Evolutionary conservation across 192 early-diverging fungal genomes (phyloP), one percentile per base, ranked within the genome.

Genomic region (Umbelopsis ramanniana): DNA sequence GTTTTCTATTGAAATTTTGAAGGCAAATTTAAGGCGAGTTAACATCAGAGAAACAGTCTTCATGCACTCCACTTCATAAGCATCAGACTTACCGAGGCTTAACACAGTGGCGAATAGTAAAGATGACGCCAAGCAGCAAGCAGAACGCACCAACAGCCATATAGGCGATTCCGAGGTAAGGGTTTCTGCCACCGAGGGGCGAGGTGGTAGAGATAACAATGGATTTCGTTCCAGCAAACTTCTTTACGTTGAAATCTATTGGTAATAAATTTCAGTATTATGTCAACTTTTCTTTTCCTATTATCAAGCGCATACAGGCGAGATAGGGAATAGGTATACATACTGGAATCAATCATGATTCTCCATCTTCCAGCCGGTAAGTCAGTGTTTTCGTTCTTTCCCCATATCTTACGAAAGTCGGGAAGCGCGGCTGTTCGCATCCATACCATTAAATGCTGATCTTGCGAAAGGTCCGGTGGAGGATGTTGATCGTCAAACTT

Each of bases 131-230:
- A 12, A 99, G 77, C n/a, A 95, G 76, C 70, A 95, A 90, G 79
- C 95, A 98, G 23, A 98, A 66, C 12, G 86, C 86, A 6, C 96
- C 98, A 26, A 97, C 94, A 11, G 90, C 88, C 26, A 99, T 90
- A 85, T 98, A 99, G 2, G 97, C 94, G 46, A 93, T 87, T n/a
- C 97, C 98, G 48, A 99, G 75, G 79, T 96, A 97, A 6, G 96
- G 92, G 79, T 99, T 99, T 52, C 94, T 91, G 2, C 97, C 97
- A 69, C 98, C 98, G 70, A 99, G 83, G 45, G 96, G 86, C 50
- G 96, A 96, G 5, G 92, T 92, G 14, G 96, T 96, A 26, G 96
- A 95, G 52, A 99, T 89, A 37, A 99, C 97, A 33, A 99, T 77
- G 10, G 93, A 93, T 76, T 99, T 99, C 17, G 95, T 95, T 55